Conservation (phyloP, 2,329 filamentous ascomycete species). For the Talaromyces atroroseus region DNA sequence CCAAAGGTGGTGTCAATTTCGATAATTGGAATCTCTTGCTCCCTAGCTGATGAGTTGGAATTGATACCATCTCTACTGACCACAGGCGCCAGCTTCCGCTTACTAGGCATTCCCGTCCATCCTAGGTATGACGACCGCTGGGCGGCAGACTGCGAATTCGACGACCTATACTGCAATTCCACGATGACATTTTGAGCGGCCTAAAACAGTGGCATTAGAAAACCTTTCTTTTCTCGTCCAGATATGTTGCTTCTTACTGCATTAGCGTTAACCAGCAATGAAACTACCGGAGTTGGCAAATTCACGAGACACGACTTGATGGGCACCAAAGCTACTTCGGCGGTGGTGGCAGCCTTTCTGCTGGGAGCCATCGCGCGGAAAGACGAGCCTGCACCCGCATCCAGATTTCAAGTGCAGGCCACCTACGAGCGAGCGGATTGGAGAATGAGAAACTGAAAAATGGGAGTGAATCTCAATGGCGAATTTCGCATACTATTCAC, state of each 20-base stretch:
- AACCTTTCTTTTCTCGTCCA: background rate
- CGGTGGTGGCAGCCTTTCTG: slow-evolving; percentile 56
- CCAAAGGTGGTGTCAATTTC: slow-evolving; percentile 87
- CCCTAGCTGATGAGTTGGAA: slow-evolving; percentile 53
- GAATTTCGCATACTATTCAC: slow-evolving; percentile 1
- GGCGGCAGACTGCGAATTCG: slow-evolving; percentile 40
- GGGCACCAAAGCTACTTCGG: slow-evolving; percentile 78
- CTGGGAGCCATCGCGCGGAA: slow-evolving; percentile 37
- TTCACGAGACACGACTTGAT: slow-evolving; percentile 95
- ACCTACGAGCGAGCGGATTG: background rate
- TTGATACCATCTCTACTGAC: slow-evolving; percentile 69
- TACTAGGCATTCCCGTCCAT: slow-evolving; percentile 98
- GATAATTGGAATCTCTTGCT: slow-evolving; percentile 71
- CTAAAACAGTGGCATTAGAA: slow-evolving; percentile 42
- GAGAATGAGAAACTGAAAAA: background rate
- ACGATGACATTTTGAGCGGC: slow-evolving; percentile 93
- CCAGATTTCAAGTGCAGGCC: background rate
- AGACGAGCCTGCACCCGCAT: background rate
- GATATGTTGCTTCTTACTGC: slow-evolving; percentile 56
- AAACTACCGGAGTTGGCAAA: slow-evolving; percentile 76
- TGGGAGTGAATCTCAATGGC: background rate
- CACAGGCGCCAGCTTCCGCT: slow-evolving; percentile 68
- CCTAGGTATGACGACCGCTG: slow-evolving; percentile 77
- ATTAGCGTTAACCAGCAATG: slow-evolving; percentile 80
- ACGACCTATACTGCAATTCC: slow-evolving; percentile 72